These are phyloP conservation scores for Acanthamoeba triangularis DNA, from an alignment of 208 protist species.

Conservation along the genomic window DNA sequence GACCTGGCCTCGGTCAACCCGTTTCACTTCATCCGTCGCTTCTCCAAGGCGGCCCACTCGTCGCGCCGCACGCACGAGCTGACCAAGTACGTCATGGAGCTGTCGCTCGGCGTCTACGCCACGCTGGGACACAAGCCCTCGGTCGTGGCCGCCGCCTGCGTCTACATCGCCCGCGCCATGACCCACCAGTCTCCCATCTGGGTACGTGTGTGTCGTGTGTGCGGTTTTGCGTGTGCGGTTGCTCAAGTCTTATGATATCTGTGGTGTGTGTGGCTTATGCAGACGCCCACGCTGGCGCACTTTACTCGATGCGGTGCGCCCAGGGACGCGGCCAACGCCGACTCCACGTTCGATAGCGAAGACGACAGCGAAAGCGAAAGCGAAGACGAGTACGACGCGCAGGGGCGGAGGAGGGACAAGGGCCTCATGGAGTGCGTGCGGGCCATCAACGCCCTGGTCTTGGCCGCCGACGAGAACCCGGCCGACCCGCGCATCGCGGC, in stretches of 20 bases:
- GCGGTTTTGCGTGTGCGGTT: neutral
- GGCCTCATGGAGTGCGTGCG: conserved; percentile 54
- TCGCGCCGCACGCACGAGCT: neutral
- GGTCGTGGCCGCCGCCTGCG: conserved; percentile 83
- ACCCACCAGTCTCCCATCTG: conserved; percentile 32
- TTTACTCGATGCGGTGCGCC: neutral
- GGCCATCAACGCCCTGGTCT: neutral
- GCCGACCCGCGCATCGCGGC: neutral
- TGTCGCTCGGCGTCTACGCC: conserved; percentile 81
- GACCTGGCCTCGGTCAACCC: neutral
- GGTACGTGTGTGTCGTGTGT: neutral
- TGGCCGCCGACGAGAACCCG: neutral
- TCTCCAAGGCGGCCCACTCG: conserved; percentile 27
- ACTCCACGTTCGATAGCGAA: neutral
- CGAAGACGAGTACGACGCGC: neutral
- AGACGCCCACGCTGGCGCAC: conserved; percentile 28
- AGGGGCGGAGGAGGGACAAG: neutral
- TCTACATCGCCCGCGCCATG: conserved; percentile 82
- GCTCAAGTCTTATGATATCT: neutral
- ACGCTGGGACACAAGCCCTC: conserved; percentile 82
- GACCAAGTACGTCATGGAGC: conserved; percentile 81
- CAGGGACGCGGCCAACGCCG: too few species aligned
- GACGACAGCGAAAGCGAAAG: neutral
- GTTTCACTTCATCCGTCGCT: conserved; percentile 49
- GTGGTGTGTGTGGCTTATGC: neutral